Evolutionary conservation across 2,329 filamentous ascomycete species (phyloP).

Genomic region (Aspergillus amoenus): DNA sequence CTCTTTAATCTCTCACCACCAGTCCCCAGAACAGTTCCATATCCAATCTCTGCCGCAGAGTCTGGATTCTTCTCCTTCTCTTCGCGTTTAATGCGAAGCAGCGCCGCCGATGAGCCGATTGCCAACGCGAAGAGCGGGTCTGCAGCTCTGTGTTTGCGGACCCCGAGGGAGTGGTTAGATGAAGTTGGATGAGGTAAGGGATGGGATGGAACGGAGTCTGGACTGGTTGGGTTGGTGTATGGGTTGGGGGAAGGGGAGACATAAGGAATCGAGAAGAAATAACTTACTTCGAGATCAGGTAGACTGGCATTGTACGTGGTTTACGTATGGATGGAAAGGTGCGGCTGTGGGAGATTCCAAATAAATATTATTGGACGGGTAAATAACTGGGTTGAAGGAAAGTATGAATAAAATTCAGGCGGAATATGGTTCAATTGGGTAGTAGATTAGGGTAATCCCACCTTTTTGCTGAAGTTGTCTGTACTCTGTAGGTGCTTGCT

Average conservation of each 20-base stretch:
- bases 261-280: neutral
- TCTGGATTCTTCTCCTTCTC: conserved; percentile 49
- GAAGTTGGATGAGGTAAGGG: neutral
- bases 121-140: conserved; percentile 55
- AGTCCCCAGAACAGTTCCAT: conserved; percentile 28
- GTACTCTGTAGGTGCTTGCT: neutral
- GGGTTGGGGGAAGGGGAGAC: conserved; percentile 5
- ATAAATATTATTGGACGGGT: neutral
- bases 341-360: neutral
- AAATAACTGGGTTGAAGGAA: no score
- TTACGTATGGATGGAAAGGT: neutral
- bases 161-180: neutral
- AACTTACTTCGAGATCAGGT: conserved; percentile 44
- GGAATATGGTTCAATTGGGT: neutral
- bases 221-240: no score
- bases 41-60: conserved; percentile 33
- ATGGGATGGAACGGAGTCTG: neutral
- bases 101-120: conserved; percentile 54
- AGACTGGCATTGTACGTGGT: conserved; percentile 26
- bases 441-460: neutral
- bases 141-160: conserved; percentile 36
- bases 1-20: conserved; percentile 33
- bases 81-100: conserved; percentile 55
- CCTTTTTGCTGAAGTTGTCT: neutral
- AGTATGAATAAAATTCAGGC: neutral